Conservation (phyloP, 2,329 filamentous ascomycete genomes). For the Trichophyton rubrum region DNA sequence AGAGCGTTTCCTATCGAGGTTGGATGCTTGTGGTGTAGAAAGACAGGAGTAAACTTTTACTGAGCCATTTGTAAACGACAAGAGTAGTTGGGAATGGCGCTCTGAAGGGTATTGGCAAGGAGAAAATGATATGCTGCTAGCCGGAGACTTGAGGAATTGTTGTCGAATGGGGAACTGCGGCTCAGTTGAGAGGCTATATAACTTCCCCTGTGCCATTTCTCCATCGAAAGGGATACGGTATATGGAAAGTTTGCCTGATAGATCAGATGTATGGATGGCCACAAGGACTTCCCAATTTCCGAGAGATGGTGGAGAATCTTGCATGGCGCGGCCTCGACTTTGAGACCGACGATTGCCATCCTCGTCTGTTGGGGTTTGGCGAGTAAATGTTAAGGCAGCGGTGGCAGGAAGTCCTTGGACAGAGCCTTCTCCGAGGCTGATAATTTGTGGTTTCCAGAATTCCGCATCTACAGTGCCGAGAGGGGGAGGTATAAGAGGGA, state of each 20-base stretch:
- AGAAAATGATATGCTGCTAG: slow-evolving; percentile 42
- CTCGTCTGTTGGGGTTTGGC: slow-evolving; percentile 23
- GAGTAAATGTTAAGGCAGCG: slow-evolving; percentile 43
- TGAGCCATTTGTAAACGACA: slow-evolving; percentile 43
- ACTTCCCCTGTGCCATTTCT: slow-evolving; percentile 12
- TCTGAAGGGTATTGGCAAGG: slow-evolving; percentile 40
- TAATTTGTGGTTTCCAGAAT: slow-evolving; percentile 34
- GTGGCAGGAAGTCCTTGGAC: slow-evolving; percentile 40
- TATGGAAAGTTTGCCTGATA: slow-evolving; percentile 33
- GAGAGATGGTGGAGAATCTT: slow-evolving; percentile 9
- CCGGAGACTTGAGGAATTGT: slow-evolving; percentile 38
- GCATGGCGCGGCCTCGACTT: slow-evolving; percentile 17
- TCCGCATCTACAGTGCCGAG: slow-evolving; percentile 25
- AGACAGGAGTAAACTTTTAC: slow-evolving; percentile 48
- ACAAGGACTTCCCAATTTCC: slow-evolving; percentile 35
- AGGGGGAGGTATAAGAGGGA: slow-evolving; percentile 44
- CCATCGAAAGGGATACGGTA: slow-evolving; percentile 31
- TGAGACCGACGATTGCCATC: slow-evolving; percentile 22
- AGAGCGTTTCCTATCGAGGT: slow-evolving; percentile 20
- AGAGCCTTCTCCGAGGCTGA: slow-evolving; percentile 35
- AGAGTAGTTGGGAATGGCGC: slow-evolving; percentile 43
- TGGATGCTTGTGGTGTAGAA: slow-evolving; percentile 18
- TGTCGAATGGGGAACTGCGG: slow-evolving; percentile 35
- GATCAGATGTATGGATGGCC: slow-evolving; percentile 35
- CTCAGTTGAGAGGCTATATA: slow-evolving; percentile 23